Conservation (phyloP, 108 stramenopile species). For the Cyclotella distinguenda region DNA sequence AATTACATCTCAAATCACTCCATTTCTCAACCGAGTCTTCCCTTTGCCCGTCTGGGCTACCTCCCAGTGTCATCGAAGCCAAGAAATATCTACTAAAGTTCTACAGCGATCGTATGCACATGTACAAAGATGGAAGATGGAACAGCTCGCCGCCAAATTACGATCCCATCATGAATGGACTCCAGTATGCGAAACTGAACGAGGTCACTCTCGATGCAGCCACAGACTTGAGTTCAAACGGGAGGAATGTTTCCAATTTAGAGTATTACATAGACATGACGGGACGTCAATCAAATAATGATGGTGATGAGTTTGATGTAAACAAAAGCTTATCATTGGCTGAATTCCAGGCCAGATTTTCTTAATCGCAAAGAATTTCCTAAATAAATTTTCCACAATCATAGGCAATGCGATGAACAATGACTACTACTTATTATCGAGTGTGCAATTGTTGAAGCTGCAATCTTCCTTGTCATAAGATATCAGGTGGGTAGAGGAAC, state of each 20-base stretch:
- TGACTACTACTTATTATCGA: too few relatives aligned
- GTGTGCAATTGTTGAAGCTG: too few relatives aligned
- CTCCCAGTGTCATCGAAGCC: constrained; percentile 50
- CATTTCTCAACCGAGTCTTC: background rate
- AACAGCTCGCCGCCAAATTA: constrained; percentile 69
- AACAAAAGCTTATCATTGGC: background rate
- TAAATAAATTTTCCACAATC: too few relatives aligned
- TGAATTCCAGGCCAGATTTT: background rate
- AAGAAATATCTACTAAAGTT: constrained; percentile 58
- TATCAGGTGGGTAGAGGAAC: too few relatives aligned
- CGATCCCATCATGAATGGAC: constrained; percentile 45
- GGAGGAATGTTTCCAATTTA: constrained; percentile 22
- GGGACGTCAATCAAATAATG: background rate
- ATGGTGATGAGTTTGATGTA: background rate
- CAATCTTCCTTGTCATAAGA: too few relatives aligned
- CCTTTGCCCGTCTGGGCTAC: background rate
- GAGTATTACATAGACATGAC: constrained; percentile 36
- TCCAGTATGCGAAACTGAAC: constrained; percentile 1
- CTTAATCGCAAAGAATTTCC: background rate
- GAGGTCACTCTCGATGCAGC: background rate
- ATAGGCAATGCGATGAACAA: too few relatives aligned
- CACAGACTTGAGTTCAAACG: background rate
- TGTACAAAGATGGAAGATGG: constrained; percentile 72
- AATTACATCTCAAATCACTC: background rate
- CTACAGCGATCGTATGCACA: constrained; percentile 79